Evolutionary conservation across 768 basidiomycete genomes (phyloP).

Genomic region (Podaxis rugospora): DNA sequence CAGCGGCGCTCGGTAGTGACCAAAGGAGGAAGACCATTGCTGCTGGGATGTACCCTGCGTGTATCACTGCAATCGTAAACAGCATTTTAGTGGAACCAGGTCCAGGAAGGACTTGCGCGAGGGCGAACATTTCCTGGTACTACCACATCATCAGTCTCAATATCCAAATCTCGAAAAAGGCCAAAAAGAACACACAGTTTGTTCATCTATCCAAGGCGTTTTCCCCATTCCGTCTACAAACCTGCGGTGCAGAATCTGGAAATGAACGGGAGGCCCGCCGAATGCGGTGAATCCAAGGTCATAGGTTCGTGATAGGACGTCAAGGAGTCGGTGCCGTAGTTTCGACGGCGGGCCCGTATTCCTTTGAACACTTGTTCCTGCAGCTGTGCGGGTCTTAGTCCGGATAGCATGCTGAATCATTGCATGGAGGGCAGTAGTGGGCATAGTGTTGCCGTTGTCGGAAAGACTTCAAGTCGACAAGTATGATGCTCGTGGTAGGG

Average conservation of each 20-base stretch:
- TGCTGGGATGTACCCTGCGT: constrained; percentile 36
- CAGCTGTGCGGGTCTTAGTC: background rate
- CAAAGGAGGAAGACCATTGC: constrained; percentile 38
- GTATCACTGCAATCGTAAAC: constrained; percentile 40
- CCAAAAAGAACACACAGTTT: constrained; percentile 25
- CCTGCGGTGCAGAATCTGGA: constrained; percentile 38
- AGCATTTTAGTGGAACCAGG: constrained; percentile 46
- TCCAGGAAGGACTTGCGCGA: constrained; percentile 44
- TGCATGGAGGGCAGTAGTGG: background rate
- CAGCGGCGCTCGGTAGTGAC: constrained; percentile 43
- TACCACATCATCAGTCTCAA: constrained; percentile 6
- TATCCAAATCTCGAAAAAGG: background rate
- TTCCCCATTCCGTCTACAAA: constrained; percentile 32
- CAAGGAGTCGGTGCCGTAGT: constrained; percentile 21
- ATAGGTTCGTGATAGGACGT: constrained; percentile 29
- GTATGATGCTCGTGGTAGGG: background rate
- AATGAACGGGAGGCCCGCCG: constrained; percentile 47
- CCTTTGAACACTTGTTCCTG: background rate
- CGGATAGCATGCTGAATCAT: constrained; percentile 1
- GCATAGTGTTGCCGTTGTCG: background rate
- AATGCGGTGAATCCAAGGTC: constrained; percentile 42
- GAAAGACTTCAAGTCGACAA: background rate
- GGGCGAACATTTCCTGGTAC: constrained; percentile 44
- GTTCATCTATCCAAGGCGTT: constrained; percentile 36
- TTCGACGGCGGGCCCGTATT: constrained; percentile 9